Conservation (phyloP, 163 green algal genomes). For the Scenedesmus sp. region DNA sequence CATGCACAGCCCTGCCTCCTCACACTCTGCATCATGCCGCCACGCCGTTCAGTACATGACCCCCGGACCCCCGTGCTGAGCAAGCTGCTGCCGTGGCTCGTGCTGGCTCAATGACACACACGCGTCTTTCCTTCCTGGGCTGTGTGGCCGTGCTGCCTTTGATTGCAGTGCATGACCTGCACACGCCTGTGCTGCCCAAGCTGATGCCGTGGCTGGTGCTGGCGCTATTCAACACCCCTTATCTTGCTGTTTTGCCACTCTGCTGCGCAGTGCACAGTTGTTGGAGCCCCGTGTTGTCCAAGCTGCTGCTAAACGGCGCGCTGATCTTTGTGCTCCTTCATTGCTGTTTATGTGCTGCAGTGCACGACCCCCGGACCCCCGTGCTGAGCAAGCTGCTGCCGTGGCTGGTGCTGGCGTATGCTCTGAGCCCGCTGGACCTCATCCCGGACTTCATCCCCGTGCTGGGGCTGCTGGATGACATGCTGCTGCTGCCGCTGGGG, state of each 20-base stretch:
- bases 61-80: slow-evolving; percentile 38
- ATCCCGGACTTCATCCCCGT: slow-evolving; percentile 73
- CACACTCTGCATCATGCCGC: not conserved
- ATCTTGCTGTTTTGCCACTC: not conserved
- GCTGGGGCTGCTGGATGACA: slow-evolving; percentile 62
- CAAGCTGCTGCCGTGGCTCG: slow-evolving; percentile 54
- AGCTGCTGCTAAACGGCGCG: slow-evolving; percentile 35
- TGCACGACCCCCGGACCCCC: slow-evolving; percentile 52
- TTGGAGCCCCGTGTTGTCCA: slow-evolving; percentile 36
- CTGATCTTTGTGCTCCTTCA: no score
- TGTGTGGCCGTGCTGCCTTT: not conserved
- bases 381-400: slow-evolving; percentile 51
- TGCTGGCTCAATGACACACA: slow-evolving; percentile 28
- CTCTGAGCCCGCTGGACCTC: slow-evolving; percentile 60
- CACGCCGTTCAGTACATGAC: slow-evolving; percentile 32
- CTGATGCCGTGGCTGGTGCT: slow-evolving; percentile 52
- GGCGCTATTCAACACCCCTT: not conserved
- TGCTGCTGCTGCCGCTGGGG: slow-evolving; percentile 63
- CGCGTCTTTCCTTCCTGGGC: no score
- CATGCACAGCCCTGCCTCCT: no score
- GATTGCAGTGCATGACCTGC: slow-evolving; percentile 29
- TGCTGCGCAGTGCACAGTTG: slow-evolving; percentile 32
- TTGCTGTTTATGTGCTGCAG: not conserved
- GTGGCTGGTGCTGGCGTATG: slow-evolving; percentile 57
- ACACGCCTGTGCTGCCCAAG: slow-evolving; percentile 40